Evolutionary conservation across 2,329 filamentous ascomycete genomes (phyloP).

Genomic region (Colletotrichum chlorophyti): DNA sequence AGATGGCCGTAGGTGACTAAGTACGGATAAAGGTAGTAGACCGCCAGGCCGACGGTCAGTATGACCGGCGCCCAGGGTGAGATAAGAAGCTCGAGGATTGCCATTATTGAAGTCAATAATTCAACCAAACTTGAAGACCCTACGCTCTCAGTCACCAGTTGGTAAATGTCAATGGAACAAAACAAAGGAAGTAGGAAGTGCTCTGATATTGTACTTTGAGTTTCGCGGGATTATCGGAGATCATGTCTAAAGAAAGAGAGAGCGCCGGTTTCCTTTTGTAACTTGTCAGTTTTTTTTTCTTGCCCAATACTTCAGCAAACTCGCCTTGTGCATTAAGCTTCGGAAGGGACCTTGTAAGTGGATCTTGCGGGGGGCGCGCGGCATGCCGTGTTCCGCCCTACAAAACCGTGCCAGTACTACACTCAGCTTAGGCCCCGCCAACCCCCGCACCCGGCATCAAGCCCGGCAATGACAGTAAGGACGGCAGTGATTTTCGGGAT

Average conservation of each 20-base stretch:
- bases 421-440: no score
- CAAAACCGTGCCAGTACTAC: neutral
- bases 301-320: no score
- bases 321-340: conserved; percentile 8
- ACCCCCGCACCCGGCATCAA: conserved; percentile 20
- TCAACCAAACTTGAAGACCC: no score
- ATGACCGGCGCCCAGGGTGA: conserved; percentile 25
- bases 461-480: conserved; percentile 13
- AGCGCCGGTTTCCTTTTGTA: conserved; percentile 4
- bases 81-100: conserved; percentile 15
- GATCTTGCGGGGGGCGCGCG: conserved; percentile 14
- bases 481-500: conserved; percentile 18
- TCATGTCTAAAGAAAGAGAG: neutral
- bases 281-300: neutral
- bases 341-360: conserved; percentile 7
- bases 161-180: no score
- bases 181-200: neutral
- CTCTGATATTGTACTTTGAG: no score
- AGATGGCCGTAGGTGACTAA: conserved; percentile 59
- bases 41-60: conserved; percentile 4
- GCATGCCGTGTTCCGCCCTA: neutral
- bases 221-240: no score
- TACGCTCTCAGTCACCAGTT: no score
- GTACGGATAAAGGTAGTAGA: conserved; percentile 57
- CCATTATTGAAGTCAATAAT: conserved; percentile 13